Percentiles rank a stretch among this genome's conserved stretches.
Evolutionary conservation across 2,329 filamentous ascomycete species (phyloP).

Genomic region (Fusarium sp.): DNA sequence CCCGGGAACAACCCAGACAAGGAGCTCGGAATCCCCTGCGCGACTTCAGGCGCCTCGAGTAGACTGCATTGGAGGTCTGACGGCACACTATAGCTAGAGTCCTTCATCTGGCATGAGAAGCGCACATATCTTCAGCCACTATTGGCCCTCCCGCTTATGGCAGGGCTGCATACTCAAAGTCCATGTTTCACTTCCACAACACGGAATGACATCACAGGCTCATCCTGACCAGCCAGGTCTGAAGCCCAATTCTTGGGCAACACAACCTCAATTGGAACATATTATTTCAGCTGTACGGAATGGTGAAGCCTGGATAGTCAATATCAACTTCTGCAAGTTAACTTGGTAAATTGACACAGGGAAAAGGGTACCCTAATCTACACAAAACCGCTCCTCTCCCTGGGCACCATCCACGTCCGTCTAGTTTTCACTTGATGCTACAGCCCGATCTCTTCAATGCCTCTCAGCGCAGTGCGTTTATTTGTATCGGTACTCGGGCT

Average conservation of each 20-base stretch:
- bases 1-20: not conserved
- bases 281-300: slow-evolving; percentile 1
- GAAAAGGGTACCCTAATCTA: slow-evolving; percentile 54
- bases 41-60: too few species aligned
- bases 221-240: not conserved
- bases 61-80: not conserved
- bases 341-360: slow-evolving; percentile 50
- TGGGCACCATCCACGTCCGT: slow-evolving; percentile 33
- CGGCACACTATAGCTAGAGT: not conserved
- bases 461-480: slow-evolving; percentile 46
- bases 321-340: slow-evolving; percentile 45
- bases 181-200: slow-evolving; percentile 5
- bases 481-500: slow-evolving; percentile 89
- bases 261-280: slow-evolving; percentile 7
- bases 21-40: not conserved
- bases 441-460: slow-evolving; percentile 22
- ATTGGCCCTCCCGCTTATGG: not conserved
- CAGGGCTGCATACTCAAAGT: not conserved
- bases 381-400: slow-evolving; percentile 47
- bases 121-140: not conserved
- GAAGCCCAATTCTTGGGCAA: not conserved
- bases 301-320: slow-evolving; percentile 25
- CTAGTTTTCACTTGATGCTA: slow-evolving; percentile 43
- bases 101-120: not conserved
- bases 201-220: slow-evolving; percentile 33